phyloP scores from a whole-genome alignment of 352 stramenopile species.

The Stramenopiles sp. region DNA sequence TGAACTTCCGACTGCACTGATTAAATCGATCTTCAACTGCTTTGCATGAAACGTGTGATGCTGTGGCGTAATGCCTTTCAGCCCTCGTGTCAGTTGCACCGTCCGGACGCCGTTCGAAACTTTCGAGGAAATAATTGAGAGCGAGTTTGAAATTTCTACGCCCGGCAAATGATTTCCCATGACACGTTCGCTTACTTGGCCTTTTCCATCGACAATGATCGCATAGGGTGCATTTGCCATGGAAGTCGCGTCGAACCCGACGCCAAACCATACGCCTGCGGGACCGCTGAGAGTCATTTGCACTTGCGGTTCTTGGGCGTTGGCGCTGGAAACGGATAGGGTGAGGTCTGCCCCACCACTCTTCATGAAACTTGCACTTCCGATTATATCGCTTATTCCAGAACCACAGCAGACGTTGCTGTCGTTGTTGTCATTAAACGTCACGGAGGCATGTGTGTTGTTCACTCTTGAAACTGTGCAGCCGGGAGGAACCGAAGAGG shows the following conservation, averaged over 20 bases:
- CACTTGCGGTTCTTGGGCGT: too few relatives aligned
- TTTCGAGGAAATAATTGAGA: neutral
- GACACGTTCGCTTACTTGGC: neutral
- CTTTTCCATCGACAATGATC: neutral
- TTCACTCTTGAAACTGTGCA: too few relatives aligned
- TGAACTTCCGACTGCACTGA: neutral
- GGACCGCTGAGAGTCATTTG: neutral
- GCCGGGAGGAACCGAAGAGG: too few relatives aligned
- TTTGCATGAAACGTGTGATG: neutral
- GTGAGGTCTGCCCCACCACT: too few relatives aligned
- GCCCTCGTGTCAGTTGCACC: neutral
- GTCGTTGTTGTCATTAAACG: too few relatives aligned
- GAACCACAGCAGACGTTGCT: too few relatives aligned
- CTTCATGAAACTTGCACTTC: too few relatives aligned
- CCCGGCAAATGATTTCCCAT: constrained; percentile 5
- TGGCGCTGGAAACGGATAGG: too few relatives aligned
- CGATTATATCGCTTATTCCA: too few relatives aligned
- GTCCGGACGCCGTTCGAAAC: neutral
- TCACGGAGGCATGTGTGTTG: too few relatives aligned
- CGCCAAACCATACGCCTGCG: constrained; percentile 1
- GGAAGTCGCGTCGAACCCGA: neutral
- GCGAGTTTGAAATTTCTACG: neutral
- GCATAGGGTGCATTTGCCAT: constrained; percentile 9
- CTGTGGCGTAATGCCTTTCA: neutral
- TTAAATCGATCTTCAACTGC: neutral